A percentile compares a stretch with the other conserved stretches of the same genome.
Conservation (phyloP, 2,329 filamentous ascomycete species). For the Ascochyta lentis region DNA sequence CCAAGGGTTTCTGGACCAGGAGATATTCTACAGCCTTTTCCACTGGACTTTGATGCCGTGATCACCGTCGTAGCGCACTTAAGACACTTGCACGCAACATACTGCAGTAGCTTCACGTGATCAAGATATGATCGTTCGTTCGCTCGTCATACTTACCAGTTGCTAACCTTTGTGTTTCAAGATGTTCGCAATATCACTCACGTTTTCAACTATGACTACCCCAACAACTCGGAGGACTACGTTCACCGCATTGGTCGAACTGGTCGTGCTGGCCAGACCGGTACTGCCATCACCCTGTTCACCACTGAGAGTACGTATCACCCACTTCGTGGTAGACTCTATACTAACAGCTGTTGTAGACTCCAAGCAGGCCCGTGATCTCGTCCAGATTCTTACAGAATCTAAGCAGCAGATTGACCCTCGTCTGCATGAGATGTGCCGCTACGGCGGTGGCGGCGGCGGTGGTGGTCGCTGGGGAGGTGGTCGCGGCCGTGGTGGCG, state of each 20-base stretch:
- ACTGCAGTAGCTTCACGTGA: slow-evolving; percentile 65
- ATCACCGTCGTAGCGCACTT: slow-evolving; percentile 56
- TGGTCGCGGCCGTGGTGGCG: slow-evolving; percentile 71
- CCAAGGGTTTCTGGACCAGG: slow-evolving; percentile 73
- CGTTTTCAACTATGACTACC: slow-evolving; percentile 99
- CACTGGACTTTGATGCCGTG: slow-evolving; percentile 54
- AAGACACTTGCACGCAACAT: slow-evolving; percentile 63
- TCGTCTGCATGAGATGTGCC: slow-evolving; percentile 92
- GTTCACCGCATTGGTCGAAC: slow-evolving; percentile 74
- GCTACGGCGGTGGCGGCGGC: slow-evolving; percentile 85
- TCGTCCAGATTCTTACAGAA: slow-evolving; percentile 89
- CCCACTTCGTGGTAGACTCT: too few relatives aligned
- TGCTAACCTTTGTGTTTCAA: slow-evolving; percentile 85
- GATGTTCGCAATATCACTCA: slow-evolving; percentile 99
- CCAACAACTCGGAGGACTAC: slow-evolving; percentile 83
- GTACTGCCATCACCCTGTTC: slow-evolving; percentile 98
- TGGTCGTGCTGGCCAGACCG: slow-evolving; percentile 79
- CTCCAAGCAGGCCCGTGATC: slow-evolving; percentile 81
- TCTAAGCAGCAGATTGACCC: slow-evolving; percentile 99
- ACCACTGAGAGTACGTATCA: slow-evolving; percentile 92
- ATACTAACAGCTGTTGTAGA: slow-evolving; percentile 51
- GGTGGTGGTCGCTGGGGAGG: slow-evolving; percentile 72
- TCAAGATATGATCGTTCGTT: slow-evolving; percentile 61
- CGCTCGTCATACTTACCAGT: slow-evolving; percentile 54
- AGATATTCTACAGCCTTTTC: slow-evolving; percentile 60